Percentiles rank a stretch among this genome's conserved stretches.
Conservation (phyloP, 495 filamentous ascomycete species). For the Arthonia radiata region DNA sequence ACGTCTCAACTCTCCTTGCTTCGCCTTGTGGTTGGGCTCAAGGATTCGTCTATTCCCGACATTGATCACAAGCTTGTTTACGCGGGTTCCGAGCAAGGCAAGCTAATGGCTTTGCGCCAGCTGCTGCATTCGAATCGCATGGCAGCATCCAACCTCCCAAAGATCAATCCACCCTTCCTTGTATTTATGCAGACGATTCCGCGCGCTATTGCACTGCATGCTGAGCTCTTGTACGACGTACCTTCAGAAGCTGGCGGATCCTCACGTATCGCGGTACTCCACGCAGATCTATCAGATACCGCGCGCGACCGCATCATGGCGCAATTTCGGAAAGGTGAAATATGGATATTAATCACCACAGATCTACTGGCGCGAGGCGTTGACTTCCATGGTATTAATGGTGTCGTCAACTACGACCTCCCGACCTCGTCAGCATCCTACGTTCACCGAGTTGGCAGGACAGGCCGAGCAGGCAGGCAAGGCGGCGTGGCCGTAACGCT, state of each 20-base stretch:
- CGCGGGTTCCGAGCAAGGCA: constrained; percentile 76
- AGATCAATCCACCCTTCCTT: constrained; percentile 66
- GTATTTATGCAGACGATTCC: constrained; percentile 90
- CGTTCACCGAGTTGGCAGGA: constrained; percentile 80
- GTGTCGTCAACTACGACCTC: constrained; percentile 92
- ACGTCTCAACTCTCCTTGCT: too few species aligned
- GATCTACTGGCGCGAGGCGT: constrained; percentile 77
- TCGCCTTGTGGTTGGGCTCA: constrained; percentile 76
- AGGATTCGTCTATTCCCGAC: constrained; percentile 83
- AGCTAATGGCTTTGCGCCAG: constrained; percentile 75
- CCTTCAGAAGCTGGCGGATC: constrained; percentile 67
- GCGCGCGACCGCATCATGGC: constrained; percentile 60
- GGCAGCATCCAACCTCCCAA: constrained; percentile 22
- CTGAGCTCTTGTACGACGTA: constrained; percentile 86
- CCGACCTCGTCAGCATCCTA: constrained; percentile 72
- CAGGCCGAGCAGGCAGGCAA: constrained; percentile 63
- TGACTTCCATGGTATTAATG: constrained; percentile 78
- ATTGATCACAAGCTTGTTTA: constrained; percentile 75
- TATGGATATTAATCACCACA: constrained; percentile 91
- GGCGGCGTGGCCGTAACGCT: constrained; percentile 84
- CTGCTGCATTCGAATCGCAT: constrained; percentile 48
- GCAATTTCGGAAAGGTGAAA: constrained; percentile 70
- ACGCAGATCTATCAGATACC: constrained; percentile 58
- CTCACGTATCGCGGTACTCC: constrained; percentile 67
- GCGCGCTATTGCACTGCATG: constrained; percentile 62